Evolutionary conservation across 2,329 filamentous ascomycete genomes (phyloP).

Genomic region (Rutstroemia sp.): DNA sequence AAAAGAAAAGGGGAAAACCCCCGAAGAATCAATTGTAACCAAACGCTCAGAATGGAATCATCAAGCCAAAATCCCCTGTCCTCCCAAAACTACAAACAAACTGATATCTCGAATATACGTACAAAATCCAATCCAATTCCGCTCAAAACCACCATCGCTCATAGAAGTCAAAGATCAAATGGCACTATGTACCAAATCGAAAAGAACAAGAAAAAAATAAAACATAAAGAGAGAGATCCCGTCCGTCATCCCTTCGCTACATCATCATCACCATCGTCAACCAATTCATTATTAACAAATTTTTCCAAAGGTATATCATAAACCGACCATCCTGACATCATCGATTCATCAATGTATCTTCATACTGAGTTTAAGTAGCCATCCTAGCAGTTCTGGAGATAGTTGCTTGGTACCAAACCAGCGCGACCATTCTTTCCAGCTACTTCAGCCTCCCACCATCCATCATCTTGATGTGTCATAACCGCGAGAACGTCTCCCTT

Average conservation of each 20-base stretch:
- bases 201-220: neutral
- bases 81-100: neutral
- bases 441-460: slow-evolving; percentile 98
- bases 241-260: neutral
- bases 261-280: neutral
- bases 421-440: slow-evolving; percentile 55
- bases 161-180: neutral
- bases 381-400: slow-evolving; percentile 37
- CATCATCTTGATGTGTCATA: slow-evolving; percentile 87
- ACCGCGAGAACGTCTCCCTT: slow-evolving; percentile 92
- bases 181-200: too few species aligned
- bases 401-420: slow-evolving; percentile 63
- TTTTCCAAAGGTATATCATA: neutral
- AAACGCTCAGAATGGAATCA: neutral
- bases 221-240: neutral
- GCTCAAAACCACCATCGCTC: neutral
- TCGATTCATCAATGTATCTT: neutral
- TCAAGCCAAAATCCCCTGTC: neutral
- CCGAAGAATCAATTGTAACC: too few species aligned
- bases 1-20: too few species aligned
- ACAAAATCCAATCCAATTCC: neutral
- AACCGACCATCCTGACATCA: neutral
- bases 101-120: neutral
- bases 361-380: neutral
- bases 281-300: neutral